Conservation (phyloP, 1,284 basidiomycete genomes). For the Chondrostereum purpureum region DNA sequence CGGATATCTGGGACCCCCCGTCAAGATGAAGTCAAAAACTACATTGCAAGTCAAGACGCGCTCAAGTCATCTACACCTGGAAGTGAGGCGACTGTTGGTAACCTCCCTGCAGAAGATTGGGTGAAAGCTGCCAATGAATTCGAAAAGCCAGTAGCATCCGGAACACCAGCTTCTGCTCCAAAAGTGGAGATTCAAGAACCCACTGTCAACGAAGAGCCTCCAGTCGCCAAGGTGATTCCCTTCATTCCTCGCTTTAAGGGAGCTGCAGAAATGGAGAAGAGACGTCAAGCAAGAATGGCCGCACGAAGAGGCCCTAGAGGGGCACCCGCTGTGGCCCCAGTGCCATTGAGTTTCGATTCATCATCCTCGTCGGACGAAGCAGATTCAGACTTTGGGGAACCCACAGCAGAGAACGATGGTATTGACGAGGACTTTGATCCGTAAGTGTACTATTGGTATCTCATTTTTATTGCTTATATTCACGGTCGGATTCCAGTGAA, state of each 20-base stretch:
- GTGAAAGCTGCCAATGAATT: constrained; percentile 13
- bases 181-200: constrained; percentile 32
- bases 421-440: constrained; percentile 69
- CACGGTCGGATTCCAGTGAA: constrained; percentile 26
- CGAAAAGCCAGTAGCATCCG: neutral
- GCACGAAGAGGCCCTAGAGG: constrained; percentile 41
- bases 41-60: constrained; percentile 20
- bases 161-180: constrained; percentile 17
- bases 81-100: constrained; percentile 16
- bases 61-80: constrained; percentile 17
- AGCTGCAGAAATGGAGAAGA: constrained; percentile 72
- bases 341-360: constrained; percentile 38
- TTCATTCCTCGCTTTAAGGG: constrained; percentile 72
- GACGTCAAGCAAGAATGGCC: constrained; percentile 57
- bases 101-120: constrained; percentile 19
- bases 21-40: constrained; percentile 28
- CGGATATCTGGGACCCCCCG: constrained; percentile 35
- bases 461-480: constrained; percentile 6
- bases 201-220: constrained; percentile 30
- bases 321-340: constrained; percentile 21
- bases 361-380: constrained; percentile 55
- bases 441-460: constrained; percentile 33
- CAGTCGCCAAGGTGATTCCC: constrained; percentile 42
- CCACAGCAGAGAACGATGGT: constrained; percentile 39
- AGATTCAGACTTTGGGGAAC: constrained; percentile 51